Evolutionary conservation across 192 early-diverging fungal species (phyloP), one percentile per base, ranked within the genome.

Genomic region (Gaertneriomyces sp.): DNA sequence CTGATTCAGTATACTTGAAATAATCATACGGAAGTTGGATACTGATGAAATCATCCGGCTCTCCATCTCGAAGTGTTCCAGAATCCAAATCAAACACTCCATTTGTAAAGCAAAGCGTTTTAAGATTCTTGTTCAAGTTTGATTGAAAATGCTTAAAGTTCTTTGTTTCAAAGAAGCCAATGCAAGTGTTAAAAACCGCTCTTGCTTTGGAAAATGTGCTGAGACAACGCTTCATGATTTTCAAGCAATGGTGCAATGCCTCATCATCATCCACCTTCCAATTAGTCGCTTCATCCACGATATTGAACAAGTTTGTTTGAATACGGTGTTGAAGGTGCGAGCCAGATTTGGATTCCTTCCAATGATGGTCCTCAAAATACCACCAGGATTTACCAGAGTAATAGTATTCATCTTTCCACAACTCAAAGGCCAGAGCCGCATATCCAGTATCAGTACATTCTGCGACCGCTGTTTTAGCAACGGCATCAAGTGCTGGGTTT

Each of bases 291-390:
- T 25, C 10, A 17, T 60, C 58, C 11, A 60, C 7, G 9, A 25
- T 8, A 25, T 9, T 41, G 14, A 25, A 45, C 19, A 60, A 44
- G 7, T 60, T 42, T 14, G 25, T 60, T 7, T 44, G 11, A 43
- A 60, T 41, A 6, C 42, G 19, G 19, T 60, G 58, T 38, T 38
- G 7, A 19, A 60, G n/a, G 42, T 17, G 33, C 42, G 11, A 12
- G 38, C 58, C 58, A 42, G 7, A 11, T 10, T 60, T 33, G n/a
- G n/a, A n/a, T 10, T 19, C 9, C 9, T 41, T 60, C 58, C 58
- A 60, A 8, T 42, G 58, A 60, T 60, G 58, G 42, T 41, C 10
- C 43, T 10, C 10, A 44, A 60, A 60, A 33, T 60, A 60, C 39
- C 42, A 60, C 58, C 58, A 60, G 7, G n/a, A n/a, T n/a, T n/a